These are phyloP conservation scores for Sphagnum contortum DNA, from an alignment of 225 moss, liverwort and hornwort genomes.

Conservation along the genomic window DNA sequence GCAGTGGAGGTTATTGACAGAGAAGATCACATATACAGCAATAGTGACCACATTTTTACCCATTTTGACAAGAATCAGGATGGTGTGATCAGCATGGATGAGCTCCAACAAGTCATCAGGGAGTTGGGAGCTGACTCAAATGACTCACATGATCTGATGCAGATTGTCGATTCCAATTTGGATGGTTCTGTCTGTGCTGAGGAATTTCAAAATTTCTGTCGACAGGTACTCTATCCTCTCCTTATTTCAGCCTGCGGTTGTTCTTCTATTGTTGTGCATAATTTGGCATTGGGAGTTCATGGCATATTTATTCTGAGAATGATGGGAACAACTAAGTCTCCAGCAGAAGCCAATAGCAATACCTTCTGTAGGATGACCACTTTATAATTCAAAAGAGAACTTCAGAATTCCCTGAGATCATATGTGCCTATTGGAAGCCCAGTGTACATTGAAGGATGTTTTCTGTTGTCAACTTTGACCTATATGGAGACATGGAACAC, in stretches of 20 bases:
- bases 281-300: no score
- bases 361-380: neutral
- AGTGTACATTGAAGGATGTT: no score
- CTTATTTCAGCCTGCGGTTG: neutral
- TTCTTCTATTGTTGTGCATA: neutral
- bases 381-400: no score
- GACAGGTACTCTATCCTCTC: constrained; percentile 36
- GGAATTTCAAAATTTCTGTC: constrained; percentile 75
- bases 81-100: constrained; percentile 84
- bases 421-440: no score
- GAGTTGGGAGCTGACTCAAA: constrained; percentile 79
- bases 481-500: no score
- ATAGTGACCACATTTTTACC: constrained; percentile 67
- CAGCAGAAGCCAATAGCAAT: no score
- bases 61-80: constrained; percentile 92
- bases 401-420: no score
- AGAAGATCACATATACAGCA: constrained; percentile 14
- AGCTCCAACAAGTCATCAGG: constrained; percentile 81
- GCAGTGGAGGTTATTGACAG: constrained; percentile 42
- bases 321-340: no score
- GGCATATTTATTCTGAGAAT: no score
- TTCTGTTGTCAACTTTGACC: no score
- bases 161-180: constrained; percentile 80
- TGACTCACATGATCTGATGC: constrained; percentile 84
- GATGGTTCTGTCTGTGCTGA: constrained; percentile 81